These are phyloP conservation scores for Vicia villosa DNA, from an alignment of 306 rosid genomes.

Conservation along the genomic window DNA sequence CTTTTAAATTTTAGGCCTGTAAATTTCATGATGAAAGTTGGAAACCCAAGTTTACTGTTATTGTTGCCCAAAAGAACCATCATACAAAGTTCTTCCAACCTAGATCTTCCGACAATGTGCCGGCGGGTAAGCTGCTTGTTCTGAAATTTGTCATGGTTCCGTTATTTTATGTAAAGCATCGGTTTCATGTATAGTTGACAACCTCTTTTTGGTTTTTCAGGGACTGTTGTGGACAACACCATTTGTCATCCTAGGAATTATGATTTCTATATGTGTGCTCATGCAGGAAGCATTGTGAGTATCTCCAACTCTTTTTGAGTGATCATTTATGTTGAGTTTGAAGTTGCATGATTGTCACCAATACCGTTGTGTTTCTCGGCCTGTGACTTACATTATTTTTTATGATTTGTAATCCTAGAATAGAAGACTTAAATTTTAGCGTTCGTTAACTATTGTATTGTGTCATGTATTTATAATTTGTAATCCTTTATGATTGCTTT, in stretches of 20 bases:
- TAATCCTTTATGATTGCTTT: neutral
- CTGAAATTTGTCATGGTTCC: neutral
- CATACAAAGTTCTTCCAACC: constrained; percentile 89
- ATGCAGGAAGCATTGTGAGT: constrained; percentile 97
- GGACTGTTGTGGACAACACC: constrained; percentile 82
- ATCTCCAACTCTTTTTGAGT: neutral
- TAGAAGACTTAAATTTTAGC: too few species aligned
- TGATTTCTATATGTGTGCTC: constrained; percentile 92
- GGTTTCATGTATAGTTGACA: neutral
- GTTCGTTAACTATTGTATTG: neutral
- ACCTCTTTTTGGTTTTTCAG: constrained; percentile 41
- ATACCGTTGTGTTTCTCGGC: too few species aligned
- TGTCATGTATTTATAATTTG: neutral
- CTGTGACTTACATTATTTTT: too few species aligned
- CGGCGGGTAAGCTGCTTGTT: constrained; percentile 56
- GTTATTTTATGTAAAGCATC: neutral
- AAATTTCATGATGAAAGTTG: constrained; percentile 81
- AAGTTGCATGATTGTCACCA: neutral
- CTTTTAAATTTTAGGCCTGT: constrained; percentile 57
- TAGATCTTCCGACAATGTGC: constrained; percentile 78
- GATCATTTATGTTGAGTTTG: neutral
- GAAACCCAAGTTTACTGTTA: constrained; percentile 84
- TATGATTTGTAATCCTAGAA: too few species aligned
- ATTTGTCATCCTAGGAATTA: constrained; percentile 88
- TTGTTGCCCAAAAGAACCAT: constrained; percentile 90